A percentile compares a stretch with the other conserved stretches of the same genome.
These are phyloP conservation scores for Cordyceps cateniannulata DNA, from an alignment of 2,329 filamentous ascomycete species.

Conservation along the genomic window DNA sequence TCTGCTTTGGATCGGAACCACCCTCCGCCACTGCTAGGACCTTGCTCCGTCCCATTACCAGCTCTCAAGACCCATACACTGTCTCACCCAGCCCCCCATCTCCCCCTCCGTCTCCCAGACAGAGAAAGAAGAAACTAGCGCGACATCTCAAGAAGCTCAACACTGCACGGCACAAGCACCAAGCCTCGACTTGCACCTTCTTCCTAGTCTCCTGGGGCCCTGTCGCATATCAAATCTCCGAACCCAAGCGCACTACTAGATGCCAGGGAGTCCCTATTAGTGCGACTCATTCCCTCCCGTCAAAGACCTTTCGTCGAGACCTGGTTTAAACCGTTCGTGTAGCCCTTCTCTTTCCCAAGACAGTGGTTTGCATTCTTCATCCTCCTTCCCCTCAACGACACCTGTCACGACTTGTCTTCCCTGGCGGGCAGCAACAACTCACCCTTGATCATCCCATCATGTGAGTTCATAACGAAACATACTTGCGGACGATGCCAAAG, in stretches of 20 bases:
- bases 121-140: constrained; percentile 28
- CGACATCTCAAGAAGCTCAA: constrained; percentile 26
- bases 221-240: constrained; percentile 34
- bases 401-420: constrained; percentile 26
- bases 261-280: constrained; percentile 24
- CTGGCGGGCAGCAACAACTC: constrained; percentile 24
- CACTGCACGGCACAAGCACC: constrained; percentile 26
- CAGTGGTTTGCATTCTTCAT: constrained; percentile 31
- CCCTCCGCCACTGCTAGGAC: constrained; percentile 27
- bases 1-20: constrained; percentile 29
- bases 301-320: constrained; percentile 32
- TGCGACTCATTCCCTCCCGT: constrained; percentile 23
- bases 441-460: constrained; percentile 50
- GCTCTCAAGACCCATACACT: constrained; percentile 22
- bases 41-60: constrained; percentile 28
- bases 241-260: constrained; percentile 23
- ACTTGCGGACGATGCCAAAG: neutral
- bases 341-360: constrained; percentile 30
- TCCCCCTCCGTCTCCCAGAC: constrained; percentile 20
- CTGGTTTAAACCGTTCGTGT: constrained; percentile 28
- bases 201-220: constrained; percentile 22
- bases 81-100: constrained; percentile 30
- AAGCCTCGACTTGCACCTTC: constrained; percentile 22
- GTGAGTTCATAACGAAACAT: constrained; percentile 34
- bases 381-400: constrained; percentile 26